Conservation (phyloP, 208 protist genomes). For the Wallacemonas rigidus region DNA sequence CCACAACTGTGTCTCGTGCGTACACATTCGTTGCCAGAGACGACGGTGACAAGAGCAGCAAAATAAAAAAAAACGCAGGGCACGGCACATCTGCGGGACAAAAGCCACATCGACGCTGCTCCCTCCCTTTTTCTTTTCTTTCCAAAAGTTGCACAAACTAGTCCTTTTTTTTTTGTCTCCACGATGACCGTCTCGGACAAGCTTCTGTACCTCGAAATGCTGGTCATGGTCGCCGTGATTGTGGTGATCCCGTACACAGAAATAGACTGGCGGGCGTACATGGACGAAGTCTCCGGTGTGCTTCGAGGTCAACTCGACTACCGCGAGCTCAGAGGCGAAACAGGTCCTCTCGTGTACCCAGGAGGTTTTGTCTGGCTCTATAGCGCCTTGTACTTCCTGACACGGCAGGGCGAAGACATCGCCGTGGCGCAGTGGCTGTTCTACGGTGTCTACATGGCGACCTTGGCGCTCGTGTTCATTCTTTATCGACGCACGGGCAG, state of each 20-base stretch:
- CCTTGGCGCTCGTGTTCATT: slow-evolving; percentile 43
- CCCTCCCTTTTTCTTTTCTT: slow-evolving; percentile 19
- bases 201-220: slow-evolving; percentile 28
- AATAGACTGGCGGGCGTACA: slow-evolving; percentile 93
- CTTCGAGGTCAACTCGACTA: slow-evolving; percentile 82
- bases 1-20: too few relatives aligned
- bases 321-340: slow-evolving; percentile 66
- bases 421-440: slow-evolving; percentile 77
- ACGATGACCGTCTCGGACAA: slow-evolving; percentile 28
- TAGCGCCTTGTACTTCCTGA: slow-evolving; percentile 75
- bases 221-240: slow-evolving; percentile 46
- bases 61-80: too few relatives aligned
- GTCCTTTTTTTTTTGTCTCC: not conserved
- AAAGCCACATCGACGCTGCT: not conserved
- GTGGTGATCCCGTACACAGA: slow-evolving; percentile 73
- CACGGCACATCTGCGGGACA: too few relatives aligned
- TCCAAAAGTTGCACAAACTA: not conserved
- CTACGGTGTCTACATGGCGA: slow-evolving; percentile 63
- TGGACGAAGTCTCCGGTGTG: slow-evolving; percentile 84
- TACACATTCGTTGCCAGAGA: too few relatives aligned
- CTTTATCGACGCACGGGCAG: slow-evolving; percentile 43
- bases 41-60: too few relatives aligned
- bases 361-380: slow-evolving; percentile 91
- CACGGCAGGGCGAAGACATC: slow-evolving; percentile 67
- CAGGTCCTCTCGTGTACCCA: slow-evolving; percentile 91